Evolutionary conservation across 176 grass and related monocot genomes (phyloP), one percentile per base, ranked within the genome.

Genomic region (Ensete glaucum): DNA sequence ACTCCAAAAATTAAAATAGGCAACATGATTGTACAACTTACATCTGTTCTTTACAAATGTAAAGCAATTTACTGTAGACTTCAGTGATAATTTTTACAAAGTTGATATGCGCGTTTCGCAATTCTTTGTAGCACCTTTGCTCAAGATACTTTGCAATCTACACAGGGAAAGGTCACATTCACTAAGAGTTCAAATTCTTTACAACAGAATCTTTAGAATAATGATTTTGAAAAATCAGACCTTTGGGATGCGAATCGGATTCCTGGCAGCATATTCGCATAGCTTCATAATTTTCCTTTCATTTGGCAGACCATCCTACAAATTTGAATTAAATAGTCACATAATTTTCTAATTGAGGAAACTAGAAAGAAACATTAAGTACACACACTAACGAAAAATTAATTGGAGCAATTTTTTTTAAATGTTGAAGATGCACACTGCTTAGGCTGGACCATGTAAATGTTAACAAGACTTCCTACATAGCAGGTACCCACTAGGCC

Each of bases 251-350:
- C 91, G 95, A 60, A 93, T 60, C 8, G 95, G 88, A 68, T 99
- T 99, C 85, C 91, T 99, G 9, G 88, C 95, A 63, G 95, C 91
- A 91, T 99, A 99, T 80, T 99, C 95, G 51, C 95, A 99, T 11
- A 99, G 25, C 80, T 99, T 99, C 88, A 84, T 85, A 52, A 99
- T 99, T 82, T 94, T 99, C 79, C 91, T 94, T 78, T 94, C 95
- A 76, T 99, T 99, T 16, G 83, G 72, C 66, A 76, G 70, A 26
- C 84, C 91, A 78, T 99, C 95, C 95, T 94, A 77, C 34, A 64
- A 55, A 73, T 75, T 43, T 11, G 80, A 75, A 77, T 20, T 53
- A 72, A 79, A 73, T 52, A 57, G 10, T 10, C 12, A 49, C 14
- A 26, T 25, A 29, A 1, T 82, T 43, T 25, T 64, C 54, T 24